A percentile compares a stretch with the other conserved stretches of the same genome.
These are phyloP conservation scores for Cryphonectria nitschkei DNA, from an alignment of 2,329 filamentous ascomycete genomes.

Conservation along the genomic window DNA sequence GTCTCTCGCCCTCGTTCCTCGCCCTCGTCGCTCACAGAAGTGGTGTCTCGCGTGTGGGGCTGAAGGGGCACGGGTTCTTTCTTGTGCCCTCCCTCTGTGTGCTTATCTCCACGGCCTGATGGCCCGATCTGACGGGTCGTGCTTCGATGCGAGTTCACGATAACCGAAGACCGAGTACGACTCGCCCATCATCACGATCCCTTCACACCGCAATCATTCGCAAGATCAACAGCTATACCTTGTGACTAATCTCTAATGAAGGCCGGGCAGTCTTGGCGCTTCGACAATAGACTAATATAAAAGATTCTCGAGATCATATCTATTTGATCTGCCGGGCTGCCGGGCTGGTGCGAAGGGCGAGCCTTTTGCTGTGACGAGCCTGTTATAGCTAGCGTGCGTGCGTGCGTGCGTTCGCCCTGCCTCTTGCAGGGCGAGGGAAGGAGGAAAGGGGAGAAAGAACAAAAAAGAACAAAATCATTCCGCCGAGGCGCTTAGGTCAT, in stretches of 20 bases:
- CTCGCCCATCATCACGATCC: neutral
- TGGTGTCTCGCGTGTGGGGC: neutral
- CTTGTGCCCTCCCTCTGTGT: neutral
- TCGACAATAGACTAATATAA: neutral
- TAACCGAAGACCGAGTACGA: neutral
- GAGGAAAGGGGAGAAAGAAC: too few relatives aligned
- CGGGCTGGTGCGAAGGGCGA: neutral
- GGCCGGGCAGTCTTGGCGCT: neutral
- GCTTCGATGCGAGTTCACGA: neutral
- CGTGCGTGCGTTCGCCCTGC: too few relatives aligned
- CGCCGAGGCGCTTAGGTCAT: constrained; percentile 1
- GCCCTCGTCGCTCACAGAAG: neutral
- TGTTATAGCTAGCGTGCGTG: neutral
- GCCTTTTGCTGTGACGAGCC: neutral
- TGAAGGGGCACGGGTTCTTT: neutral
- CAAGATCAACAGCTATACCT: neutral
- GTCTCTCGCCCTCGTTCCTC: neutral
- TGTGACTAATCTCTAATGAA: neutral
- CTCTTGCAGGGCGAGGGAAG: neutral
- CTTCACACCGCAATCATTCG: neutral
- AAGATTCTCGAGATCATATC: neutral
- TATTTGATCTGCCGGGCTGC: neutral
- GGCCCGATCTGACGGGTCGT: neutral
- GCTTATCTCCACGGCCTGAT: neutral
- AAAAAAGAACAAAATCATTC: neutral